phyloP scores from a whole-genome alignment of 768 basidiomycete species.

The Lanmaoa rubissima region DNA sequence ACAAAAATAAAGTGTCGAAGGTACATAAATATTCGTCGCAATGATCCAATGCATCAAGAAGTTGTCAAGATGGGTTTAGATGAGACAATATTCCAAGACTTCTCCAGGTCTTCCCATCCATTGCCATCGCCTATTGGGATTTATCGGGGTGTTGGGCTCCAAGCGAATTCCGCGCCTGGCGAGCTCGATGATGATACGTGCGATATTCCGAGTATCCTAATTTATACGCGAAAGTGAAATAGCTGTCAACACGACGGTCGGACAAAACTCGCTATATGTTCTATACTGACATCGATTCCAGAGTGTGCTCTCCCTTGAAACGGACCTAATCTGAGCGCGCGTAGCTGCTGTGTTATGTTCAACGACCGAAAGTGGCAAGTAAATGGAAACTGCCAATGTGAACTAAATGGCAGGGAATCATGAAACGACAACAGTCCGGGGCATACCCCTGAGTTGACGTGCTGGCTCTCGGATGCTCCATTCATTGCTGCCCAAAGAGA shows the following conservation, averaged over 20 bases:
- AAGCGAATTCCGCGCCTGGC: constrained; percentile 64
- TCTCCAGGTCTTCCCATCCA: constrained; percentile 85
- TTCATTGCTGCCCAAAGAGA: constrained; percentile 38
- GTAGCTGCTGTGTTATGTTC: constrained; percentile 75
- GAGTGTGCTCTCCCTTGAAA: constrained; percentile 87
- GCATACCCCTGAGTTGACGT: constrained; percentile 19
- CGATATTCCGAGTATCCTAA: constrained; percentile 88
- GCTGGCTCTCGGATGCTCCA: constrained; percentile 5
- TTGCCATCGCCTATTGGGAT: constrained; percentile 64
- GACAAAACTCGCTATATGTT: background rate
- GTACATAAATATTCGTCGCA: background rate
- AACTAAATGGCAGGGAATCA: background rate
- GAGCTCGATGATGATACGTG: constrained; percentile 79
- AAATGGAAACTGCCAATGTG: constrained; percentile 15
- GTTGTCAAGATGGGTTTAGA: constrained; percentile 9
- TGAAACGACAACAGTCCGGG: background rate
- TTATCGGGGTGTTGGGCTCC: constrained; percentile 70
- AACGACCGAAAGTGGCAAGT: constrained; percentile 35
- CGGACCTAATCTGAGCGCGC: constrained; percentile 61
- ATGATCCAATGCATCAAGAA: constrained; percentile 13
- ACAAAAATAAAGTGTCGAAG: background rate
- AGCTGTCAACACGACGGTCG: constrained; percentile 2
- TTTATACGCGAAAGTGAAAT: constrained; percentile 4
- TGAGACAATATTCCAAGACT: constrained; percentile 49
- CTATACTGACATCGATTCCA: constrained; percentile 80